Conservation (phyloP, 2,329 filamentous ascomycete species). For the Fusarium bulbicola region DNA sequence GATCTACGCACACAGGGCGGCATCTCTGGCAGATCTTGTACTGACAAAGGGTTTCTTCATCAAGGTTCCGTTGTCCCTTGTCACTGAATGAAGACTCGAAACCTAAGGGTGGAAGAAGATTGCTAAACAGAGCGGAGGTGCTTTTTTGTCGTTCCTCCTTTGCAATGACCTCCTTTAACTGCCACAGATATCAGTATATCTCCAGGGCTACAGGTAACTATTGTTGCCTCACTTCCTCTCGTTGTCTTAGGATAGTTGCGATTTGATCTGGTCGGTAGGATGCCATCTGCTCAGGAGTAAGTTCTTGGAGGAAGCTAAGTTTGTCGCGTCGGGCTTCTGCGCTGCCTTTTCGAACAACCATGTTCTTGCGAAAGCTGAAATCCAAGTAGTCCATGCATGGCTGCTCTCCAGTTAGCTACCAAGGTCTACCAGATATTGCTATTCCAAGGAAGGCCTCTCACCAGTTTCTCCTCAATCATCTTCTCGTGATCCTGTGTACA, state of each 20-base stretch:
- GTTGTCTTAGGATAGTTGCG: conserved; percentile 58
- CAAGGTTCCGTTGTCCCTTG: conserved; percentile 51
- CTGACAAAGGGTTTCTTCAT: conserved; percentile 55
- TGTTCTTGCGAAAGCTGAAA: conserved; percentile 42
- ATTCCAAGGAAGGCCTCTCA: conserved; percentile 32
- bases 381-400: conserved; percentile 50
- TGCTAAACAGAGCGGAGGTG: conserved; percentile 33
- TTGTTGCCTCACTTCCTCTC: conserved; percentile 54
- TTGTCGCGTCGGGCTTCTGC: conserved; percentile 53
- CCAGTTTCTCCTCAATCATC: conserved; percentile 45
- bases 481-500: conserved; percentile 72
- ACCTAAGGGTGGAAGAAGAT: conserved; percentile 19
- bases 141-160: conserved; percentile 40
- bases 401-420: conserved; percentile 24
- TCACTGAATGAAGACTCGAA: conserved; percentile 25
- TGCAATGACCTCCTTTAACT: conserved; percentile 44
- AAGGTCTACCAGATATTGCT: neutral
- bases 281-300: conserved; percentile 52
- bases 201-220: no score
- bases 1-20: conserved; percentile 53
- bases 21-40: conserved; percentile 62
- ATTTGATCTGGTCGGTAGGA: conserved; percentile 60
- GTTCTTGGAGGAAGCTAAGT: conserved; percentile 57
- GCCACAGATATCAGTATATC: neutral
- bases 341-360: conserved; percentile 51